Base-by-base conservation (phyloP, 2,329 filamentous ascomycete genomes). In the Lachnellula hyalina region DNA sequence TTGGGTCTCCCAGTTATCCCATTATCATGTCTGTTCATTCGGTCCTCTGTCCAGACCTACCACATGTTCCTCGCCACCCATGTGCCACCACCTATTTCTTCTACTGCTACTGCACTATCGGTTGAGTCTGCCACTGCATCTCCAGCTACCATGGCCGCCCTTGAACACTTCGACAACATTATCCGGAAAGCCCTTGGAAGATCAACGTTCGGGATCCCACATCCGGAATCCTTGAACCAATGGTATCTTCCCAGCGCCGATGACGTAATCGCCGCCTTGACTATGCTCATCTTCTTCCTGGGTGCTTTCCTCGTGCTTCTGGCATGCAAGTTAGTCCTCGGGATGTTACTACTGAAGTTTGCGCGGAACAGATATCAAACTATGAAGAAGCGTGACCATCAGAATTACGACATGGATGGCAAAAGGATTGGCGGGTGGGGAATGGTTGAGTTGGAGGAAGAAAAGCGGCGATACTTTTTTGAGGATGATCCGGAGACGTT, bases 1-100 rank as follows among this genome's bases (percentile, higher is more conserved):
- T 82, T 99, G 0, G 94, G 94, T 0, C 77, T 99, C 0, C 94
- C 94, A 0, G 86, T 97, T 32, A 88, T 99, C 47, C 94, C 94
- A 0, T 78, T 99, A 0, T 93, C 92, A 1, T 97, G 92, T 64
- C 84, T 99, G 47, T 96, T 99, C 72, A 94, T 99, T 70, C 85
- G 95, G 44, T 90, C 95, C 47, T 92, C 90, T 1, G 81, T 97
- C 44, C 94, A 99, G 70, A 96, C 93, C 6, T 99, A 97, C 72
- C 89, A 96, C 73, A 97, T 97, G 93, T 96, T 97, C 67, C 81
- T 97, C 14, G 89, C 92, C 3, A 92, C 90, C 0, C 86, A 96
- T 65, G 79, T 96, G 35, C 87, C 90, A 0, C 81, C 87, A 8
- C 89, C 90, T 0, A 77, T 90, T 0, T 76, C 85, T 25, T 84